Evolutionary conservation across 1,284 basidiomycete genomes (phyloP).

Genomic region (Bjerkandera adusta): DNA sequence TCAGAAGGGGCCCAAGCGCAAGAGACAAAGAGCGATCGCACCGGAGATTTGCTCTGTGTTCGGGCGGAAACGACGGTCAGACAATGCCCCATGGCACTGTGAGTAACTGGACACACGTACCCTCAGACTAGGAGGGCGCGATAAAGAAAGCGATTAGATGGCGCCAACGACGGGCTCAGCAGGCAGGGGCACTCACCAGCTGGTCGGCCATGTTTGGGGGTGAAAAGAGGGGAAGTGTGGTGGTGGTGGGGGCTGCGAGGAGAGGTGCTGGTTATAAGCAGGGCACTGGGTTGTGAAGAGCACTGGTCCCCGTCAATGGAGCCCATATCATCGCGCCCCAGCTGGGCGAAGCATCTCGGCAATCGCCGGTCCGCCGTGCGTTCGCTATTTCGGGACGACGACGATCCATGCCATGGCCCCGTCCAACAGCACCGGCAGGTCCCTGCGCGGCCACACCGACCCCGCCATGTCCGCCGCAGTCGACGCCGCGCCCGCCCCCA

Average conservation of each 20-base stretch:
- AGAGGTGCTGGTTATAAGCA: constrained; percentile 13
- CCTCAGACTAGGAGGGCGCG: constrained; percentile 58
- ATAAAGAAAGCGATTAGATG: neutral
- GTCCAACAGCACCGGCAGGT: no score
- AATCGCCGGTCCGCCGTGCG: no score
- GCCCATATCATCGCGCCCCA: neutral
- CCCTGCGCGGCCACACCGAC: no score
- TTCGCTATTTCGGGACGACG: no score
- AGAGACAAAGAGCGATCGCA: constrained; percentile 29
- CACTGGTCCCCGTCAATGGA: constrained; percentile 17
- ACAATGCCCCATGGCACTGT: neutral
- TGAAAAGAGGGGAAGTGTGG: constrained; percentile 12
- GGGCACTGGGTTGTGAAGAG: constrained; percentile 18
- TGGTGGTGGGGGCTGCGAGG: constrained; percentile 4
- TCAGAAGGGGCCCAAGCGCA: constrained; percentile 6
- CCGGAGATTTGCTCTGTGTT: constrained; percentile 66
- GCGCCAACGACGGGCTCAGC: constrained; percentile 9
- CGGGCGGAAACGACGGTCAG: neutral
- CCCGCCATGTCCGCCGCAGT: no score
- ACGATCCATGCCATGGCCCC: no score
- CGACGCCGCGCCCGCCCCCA: constrained; percentile 22
- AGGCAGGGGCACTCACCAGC: constrained; percentile 46
- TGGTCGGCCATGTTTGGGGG: constrained; percentile 59
- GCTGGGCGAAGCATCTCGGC: constrained; percentile 21
- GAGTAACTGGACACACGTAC: constrained; percentile 34